Evolutionary conservation across 2,329 filamentous ascomycete species (phyloP).

Genomic region (Fusarium domesticum): DNA sequence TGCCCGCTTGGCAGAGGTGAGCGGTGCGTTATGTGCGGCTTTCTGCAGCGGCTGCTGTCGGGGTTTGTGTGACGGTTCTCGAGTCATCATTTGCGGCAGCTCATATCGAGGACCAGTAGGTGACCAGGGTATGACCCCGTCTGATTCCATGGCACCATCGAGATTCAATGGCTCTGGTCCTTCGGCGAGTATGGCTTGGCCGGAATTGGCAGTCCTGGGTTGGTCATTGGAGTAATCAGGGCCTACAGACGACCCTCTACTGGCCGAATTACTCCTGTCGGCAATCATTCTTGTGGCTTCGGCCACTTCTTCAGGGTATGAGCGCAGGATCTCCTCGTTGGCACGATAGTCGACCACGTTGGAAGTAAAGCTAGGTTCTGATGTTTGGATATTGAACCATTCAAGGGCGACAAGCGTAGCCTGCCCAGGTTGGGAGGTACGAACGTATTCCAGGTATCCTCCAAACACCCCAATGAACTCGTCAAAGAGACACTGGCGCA

Average conservation of each 20-base stretch:
- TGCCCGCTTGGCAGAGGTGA: background rate
- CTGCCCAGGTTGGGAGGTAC: conserved; percentile 20
- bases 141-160: conserved; percentile 19
- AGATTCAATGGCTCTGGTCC: conserved; percentile 1
- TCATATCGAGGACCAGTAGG: background rate
- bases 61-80: conserved; percentile 1
- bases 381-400: conserved; percentile 38
- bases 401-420: conserved; percentile 38
- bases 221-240: conserved; percentile 1
- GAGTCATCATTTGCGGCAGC: background rate
- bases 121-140: background rate
- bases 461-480: conserved; percentile 49
- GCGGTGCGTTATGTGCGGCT: background rate
- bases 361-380: conserved; percentile 29
- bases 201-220: background rate
- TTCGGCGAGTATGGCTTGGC: background rate
- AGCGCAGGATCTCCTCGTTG: conserved; percentile 33
- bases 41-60: background rate
- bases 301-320: conserved; percentile 35
- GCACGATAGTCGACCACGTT: conserved; percentile 37
- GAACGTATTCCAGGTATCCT: conserved; percentile 43
- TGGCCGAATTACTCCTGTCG: conserved; percentile 18
- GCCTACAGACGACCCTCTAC: conserved; percentile 9
- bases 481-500: conserved; percentile 48
- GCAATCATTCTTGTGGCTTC: conserved; percentile 17